phyloP scores from a whole-genome alignment of 177 flowering plant species.

The Vitis hybrid region DNA sequence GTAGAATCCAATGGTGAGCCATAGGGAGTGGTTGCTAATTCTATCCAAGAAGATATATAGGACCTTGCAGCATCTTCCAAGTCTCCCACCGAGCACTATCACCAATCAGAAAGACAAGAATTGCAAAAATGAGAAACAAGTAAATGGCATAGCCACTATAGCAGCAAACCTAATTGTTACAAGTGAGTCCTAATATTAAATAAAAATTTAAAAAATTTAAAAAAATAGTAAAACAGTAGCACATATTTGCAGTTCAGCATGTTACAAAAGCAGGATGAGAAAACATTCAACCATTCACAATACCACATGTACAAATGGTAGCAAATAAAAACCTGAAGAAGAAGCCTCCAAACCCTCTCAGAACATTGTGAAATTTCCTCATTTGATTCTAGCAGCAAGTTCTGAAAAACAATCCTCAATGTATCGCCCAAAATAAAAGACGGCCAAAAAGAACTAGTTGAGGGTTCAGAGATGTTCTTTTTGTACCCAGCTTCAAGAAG shows the following conservation, averaged over 20 bases:
- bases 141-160: not conserved
- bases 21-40: constrained; percentile 83
- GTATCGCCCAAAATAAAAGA: constrained; percentile 89
- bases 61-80: constrained; percentile 66
- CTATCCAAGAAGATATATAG: constrained; percentile 77
- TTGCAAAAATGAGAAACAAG: not conserved
- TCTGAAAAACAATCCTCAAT: constrained; percentile 89
- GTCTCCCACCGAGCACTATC: constrained; percentile 71
- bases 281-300: not conserved
- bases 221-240: not conserved
- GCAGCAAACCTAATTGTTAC: not conserved
- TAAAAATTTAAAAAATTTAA: not conserved
- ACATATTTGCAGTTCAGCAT: not conserved
- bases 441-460: constrained; percentile 73
- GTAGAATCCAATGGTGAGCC: constrained; percentile 82
- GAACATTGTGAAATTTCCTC: constrained; percentile 79
- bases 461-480: constrained; percentile 43
- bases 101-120: constrained; percentile 12
- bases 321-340: constrained; percentile 60
- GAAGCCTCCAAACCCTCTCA: constrained; percentile 92
- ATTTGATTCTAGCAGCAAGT: constrained; percentile 86
- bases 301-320: not conserved
- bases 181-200: not conserved
- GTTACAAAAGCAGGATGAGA: not conserved
- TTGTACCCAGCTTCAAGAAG: constrained; percentile 83